These are phyloP conservation scores for Naumovozyma castellii DNA, from an alignment of 805 yeast genomes.

Conservation along the genomic window DNA sequence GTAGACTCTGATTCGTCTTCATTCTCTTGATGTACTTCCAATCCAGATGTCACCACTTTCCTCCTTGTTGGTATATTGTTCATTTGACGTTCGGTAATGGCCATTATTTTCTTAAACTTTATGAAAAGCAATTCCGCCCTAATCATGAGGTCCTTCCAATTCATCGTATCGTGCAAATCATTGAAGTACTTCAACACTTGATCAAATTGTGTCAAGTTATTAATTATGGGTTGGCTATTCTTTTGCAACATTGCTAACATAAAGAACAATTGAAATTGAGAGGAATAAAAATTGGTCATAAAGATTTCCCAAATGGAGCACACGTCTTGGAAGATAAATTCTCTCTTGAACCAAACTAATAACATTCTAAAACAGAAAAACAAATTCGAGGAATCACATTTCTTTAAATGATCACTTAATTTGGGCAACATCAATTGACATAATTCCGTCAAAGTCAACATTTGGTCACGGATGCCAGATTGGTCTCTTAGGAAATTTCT, in stretches of 20 bases:
- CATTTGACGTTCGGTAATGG: slow-evolving; percentile 55
- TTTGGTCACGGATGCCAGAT: slow-evolving; percentile 84
- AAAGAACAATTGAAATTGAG: slow-evolving; percentile 81
- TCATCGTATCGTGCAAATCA: slow-evolving; percentile 70
- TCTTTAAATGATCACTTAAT: slow-evolving; percentile 69
- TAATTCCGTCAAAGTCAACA: slow-evolving; percentile 71
- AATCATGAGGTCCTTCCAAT: slow-evolving; percentile 67
- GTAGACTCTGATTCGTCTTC: no score
- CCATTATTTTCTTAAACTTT: slow-evolving; percentile 71
- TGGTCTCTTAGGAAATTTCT: slow-evolving; percentile 87
- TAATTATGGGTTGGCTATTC: slow-evolving; percentile 66
- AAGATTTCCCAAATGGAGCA: slow-evolving; percentile 83
- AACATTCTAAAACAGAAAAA: slow-evolving; percentile 94
- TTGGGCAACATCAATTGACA: slow-evolving; percentile 87
- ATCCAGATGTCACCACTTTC: not conserved
- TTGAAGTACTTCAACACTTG: slow-evolving; percentile 89
- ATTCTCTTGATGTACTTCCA: slow-evolving; percentile 3
- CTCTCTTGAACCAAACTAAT: slow-evolving; percentile 91
- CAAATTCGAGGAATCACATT: slow-evolving; percentile 80
- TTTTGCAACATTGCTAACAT: slow-evolving; percentile 86
- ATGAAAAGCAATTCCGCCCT: slow-evolving; percentile 77
- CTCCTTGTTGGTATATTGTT: slow-evolving; percentile 7
- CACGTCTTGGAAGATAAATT: slow-evolving; percentile 70
- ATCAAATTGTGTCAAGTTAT: slow-evolving; percentile 70
- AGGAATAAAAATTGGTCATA: slow-evolving; percentile 78